phyloP scores from a whole-genome alignment of 352 stramenopile species.

The Saprolegnia diclina region DNA sequence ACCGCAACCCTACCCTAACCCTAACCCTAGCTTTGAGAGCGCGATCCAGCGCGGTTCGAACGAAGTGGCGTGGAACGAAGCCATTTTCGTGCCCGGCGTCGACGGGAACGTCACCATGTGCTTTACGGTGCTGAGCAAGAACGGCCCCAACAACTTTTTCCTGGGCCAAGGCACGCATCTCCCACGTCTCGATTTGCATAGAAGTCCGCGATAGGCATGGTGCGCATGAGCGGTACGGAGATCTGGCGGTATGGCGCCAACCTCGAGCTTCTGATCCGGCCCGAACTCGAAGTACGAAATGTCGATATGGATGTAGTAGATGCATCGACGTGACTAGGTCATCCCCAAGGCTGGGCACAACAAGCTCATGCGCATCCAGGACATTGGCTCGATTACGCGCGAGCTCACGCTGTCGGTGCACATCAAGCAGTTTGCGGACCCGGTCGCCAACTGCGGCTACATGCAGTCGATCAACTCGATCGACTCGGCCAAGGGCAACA shows the following conservation, averaged over 20 bases:
- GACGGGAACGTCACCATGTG: constrained; percentile 57
- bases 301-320: constrained; percentile 27
- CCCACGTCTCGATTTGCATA: no score
- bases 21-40: constrained; percentile 41
- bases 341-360: constrained; percentile 22
- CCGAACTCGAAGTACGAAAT: constrained; percentile 42
- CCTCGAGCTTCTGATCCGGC: constrained; percentile 38
- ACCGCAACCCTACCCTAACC: neutral
- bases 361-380: constrained; percentile 28
- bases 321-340: constrained; percentile 27
- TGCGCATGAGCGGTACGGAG: constrained; percentile 46
- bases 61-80: constrained; percentile 48
- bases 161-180: constrained; percentile 61
- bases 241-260: constrained; percentile 41
- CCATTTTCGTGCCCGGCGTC: constrained; percentile 49
- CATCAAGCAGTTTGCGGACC: constrained; percentile 44
- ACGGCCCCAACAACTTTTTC: constrained; percentile 72
- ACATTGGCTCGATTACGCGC: constrained; percentile 28
- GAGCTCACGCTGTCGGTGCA: constrained; percentile 39
- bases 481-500: constrained; percentile 51
- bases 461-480: constrained; percentile 60
- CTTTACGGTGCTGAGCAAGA: constrained; percentile 65
- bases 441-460: constrained; percentile 55
- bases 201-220: no score
- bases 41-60: constrained; percentile 39